Conservation (phyloP, 2,329 filamentous ascomycete species). For the Trematosphaeria pertusa region DNA sequence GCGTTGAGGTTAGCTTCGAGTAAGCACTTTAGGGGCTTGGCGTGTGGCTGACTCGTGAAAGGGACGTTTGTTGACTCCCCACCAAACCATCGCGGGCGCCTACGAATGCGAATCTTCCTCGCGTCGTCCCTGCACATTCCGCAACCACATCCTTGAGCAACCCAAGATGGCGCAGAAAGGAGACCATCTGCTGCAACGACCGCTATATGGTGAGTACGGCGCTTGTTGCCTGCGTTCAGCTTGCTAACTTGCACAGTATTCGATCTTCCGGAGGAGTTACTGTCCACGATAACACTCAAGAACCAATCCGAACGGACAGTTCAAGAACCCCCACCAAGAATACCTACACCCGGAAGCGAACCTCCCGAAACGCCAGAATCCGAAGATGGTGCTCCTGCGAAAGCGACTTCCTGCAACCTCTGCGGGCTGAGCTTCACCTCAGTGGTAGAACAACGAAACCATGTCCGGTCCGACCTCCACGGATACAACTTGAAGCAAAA, state of each 20-base stretch:
- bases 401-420: constrained; percentile 78
- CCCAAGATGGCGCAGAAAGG: constrained; percentile 38
- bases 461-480: constrained; percentile 90
- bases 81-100: constrained; percentile 6
- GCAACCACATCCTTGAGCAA: no score
- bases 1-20: no score
- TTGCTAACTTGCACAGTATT: constrained; percentile 67
- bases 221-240: not conserved
- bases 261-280: constrained; percentile 77
- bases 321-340: constrained; percentile 21
- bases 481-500: constrained; percentile 95
- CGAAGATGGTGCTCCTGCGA: constrained; percentile 52
- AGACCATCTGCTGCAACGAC: constrained; percentile 44
- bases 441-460: constrained; percentile 81
- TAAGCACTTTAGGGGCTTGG: constrained; percentile 11
- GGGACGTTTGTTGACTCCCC: constrained; percentile 22
- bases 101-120: constrained; percentile 1
- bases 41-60: constrained; percentile 13
- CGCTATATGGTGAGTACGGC: constrained; percentile 45
- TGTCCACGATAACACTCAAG: constrained; percentile 70
- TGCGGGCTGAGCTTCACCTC: constrained; percentile 76
- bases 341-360: constrained; percentile 20
- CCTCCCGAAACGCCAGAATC: constrained; percentile 47
- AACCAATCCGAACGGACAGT: constrained; percentile 32
- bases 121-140: no score